These are phyloP conservation scores for Whalleya microplaca DNA, from an alignment of 2,329 filamentous ascomycete species.

Conservation along the genomic window DNA sequence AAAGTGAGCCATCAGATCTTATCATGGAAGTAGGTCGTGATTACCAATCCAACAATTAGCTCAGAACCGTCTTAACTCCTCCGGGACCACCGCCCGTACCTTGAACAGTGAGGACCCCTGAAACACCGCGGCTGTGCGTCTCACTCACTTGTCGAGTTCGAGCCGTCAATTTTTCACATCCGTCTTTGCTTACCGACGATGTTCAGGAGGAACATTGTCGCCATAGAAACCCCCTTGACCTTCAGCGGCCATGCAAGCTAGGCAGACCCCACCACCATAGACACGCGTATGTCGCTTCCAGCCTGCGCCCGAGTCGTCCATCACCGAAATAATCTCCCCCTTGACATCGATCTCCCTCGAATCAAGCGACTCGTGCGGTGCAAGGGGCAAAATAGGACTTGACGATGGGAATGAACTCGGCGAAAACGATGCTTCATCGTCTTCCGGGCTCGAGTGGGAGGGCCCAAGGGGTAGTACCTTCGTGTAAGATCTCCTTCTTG, in stretches of 20 bases:
- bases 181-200: conserved; percentile 45
- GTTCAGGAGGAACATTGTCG: conserved; percentile 55
- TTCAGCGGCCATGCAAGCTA: conserved; percentile 56
- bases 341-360: conserved; percentile 47
- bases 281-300: conserved; percentile 64
- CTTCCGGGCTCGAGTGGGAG: conserved; percentile 22
- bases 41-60: conserved; percentile 10
- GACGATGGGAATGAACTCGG: conserved; percentile 55
- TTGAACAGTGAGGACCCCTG: not conserved
- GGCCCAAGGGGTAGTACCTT: conserved; percentile 43
- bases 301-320: conserved; percentile 51
- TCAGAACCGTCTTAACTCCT: conserved; percentile 7
- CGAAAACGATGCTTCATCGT: conserved; percentile 40
- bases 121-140: not conserved
- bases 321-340: conserved; percentile 54
- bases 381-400: conserved; percentile 51
- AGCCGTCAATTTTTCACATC: not conserved
- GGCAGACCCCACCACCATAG: conserved; percentile 61
- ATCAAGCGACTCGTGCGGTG: conserved; percentile 43
- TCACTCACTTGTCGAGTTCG: conserved; percentile 1
- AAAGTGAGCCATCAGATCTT: conserved; percentile 3
- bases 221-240: conserved; percentile 55
- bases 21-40: conserved; percentile 9
- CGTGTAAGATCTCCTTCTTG: conserved; percentile 48
- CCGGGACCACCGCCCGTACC: conserved; percentile 5